Conservation (phyloP, 345 rosid genomes). For the Lumnitzera littorea region DNA sequence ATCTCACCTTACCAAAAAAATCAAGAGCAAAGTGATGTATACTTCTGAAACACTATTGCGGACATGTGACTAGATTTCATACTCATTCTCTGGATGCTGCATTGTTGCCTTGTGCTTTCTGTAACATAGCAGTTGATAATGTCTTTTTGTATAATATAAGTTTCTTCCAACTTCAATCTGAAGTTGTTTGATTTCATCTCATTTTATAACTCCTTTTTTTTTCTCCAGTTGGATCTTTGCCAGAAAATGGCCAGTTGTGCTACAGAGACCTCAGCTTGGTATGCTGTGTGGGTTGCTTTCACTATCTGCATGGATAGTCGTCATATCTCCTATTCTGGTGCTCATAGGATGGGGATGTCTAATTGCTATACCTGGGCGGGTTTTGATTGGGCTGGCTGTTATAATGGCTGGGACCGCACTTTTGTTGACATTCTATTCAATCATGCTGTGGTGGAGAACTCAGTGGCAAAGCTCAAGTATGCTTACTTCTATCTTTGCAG, state of each 20-base stretch:
- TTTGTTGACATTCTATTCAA: slow-evolving; percentile 88
- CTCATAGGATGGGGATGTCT: slow-evolving; percentile 84
- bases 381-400: slow-evolving; percentile 88
- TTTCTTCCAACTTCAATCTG: no score
- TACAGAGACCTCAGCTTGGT: slow-evolving; percentile 82
- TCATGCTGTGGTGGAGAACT: slow-evolving; percentile 99
- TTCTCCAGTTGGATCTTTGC: slow-evolving; percentile 95
- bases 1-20: no score
- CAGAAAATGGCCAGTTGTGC: slow-evolving; percentile 84
- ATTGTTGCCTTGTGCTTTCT: no score
- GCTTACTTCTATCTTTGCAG: slow-evolving; percentile 7
- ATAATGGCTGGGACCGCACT: slow-evolving; percentile 99
- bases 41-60: no score
- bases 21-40: no score
- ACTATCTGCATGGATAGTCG: slow-evolving; percentile 67
- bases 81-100: no score
- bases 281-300: slow-evolving; percentile 67
- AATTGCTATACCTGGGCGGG: slow-evolving; percentile 64
- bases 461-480: slow-evolving; percentile 99
- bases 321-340: slow-evolving; percentile 73
- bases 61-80: no score
- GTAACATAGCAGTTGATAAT: no score
- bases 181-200: neutral
- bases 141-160: no score
- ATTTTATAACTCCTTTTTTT: neutral